A percentile compares a stretch with the other conserved stretches of the same genome.
These are phyloP conservation scores for Verticillium nonalfalfae DNA, from an alignment of 2,329 filamentous ascomycete genomes.

Conservation along the genomic window DNA sequence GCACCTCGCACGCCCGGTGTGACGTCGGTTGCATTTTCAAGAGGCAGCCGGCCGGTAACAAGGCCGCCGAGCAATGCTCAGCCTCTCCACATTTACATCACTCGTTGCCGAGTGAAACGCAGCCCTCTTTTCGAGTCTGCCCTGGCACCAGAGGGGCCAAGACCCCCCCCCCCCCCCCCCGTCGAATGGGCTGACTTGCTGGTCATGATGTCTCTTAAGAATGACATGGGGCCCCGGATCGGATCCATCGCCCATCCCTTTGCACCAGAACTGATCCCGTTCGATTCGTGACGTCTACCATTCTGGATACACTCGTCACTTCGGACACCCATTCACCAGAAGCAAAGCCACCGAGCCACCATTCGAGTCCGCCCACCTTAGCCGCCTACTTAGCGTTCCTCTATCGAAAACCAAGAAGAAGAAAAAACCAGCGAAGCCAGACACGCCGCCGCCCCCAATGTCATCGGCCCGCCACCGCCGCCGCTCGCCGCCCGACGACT, in stretches of 20 bases:
- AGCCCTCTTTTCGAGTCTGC: not conserved
- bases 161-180: not conserved
- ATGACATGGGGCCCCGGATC: not conserved
- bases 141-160: not conserved
- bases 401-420: not conserved
- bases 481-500: not conserved
- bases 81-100: conserved; percentile 5
- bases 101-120: not conserved
- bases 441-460: not conserved
- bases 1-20: not conserved
- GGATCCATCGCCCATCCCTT: not conserved
- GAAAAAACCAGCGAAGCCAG: not conserved
- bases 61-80: not conserved
- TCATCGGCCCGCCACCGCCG: not conserved
- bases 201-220: not conserved
- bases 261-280: not conserved
- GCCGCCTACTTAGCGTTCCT: not conserved
- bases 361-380: not conserved
- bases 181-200: not conserved
- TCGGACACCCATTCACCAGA: too few relatives aligned
- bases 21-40: not conserved
- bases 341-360: too few relatives aligned
- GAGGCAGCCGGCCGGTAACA: too few relatives aligned
- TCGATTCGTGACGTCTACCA: not conserved
- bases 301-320: not conserved